Conservation (phyloP, 345 rosid species). For the Rhizophora apiculata region DNA sequence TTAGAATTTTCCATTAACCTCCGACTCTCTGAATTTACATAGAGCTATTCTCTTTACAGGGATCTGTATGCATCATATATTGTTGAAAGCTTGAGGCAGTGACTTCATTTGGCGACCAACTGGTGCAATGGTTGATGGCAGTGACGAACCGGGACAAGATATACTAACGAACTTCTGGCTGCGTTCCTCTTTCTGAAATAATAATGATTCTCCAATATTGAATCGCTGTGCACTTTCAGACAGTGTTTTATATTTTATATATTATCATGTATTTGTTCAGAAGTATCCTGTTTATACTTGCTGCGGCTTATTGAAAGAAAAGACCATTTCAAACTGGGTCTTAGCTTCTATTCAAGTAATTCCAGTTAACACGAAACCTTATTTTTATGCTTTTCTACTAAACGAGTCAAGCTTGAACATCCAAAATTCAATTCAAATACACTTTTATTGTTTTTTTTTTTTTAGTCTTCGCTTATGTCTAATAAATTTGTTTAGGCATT, state of each 20-base stretch:
- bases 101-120: constrained; percentile 3
- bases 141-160: not conserved
- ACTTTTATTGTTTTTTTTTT: no score
- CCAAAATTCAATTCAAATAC: no score
- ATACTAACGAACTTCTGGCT: constrained; percentile 9
- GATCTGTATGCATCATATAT: constrained; percentile 91
- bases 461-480: no score
- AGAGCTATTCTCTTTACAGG: constrained; percentile 42
- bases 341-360: no score
- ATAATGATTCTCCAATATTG: not conserved
- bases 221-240: not conserved
- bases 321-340: no score
- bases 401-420: no score
- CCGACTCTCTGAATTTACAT: no score
- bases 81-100: constrained; percentile 84
- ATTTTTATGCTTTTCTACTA: no score
- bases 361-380: no score
- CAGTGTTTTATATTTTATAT: not conserved
- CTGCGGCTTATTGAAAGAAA: no score
- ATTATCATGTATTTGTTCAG: not conserved
- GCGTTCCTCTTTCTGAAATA: not conserved
- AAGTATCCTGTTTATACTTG: not conserved
- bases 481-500: no score
- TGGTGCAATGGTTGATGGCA: not conserved
- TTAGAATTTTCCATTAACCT: not conserved